Evolutionary conservation across 306 rosid genomes (phyloP).

Genomic region (Rubus idaeus): DNA sequence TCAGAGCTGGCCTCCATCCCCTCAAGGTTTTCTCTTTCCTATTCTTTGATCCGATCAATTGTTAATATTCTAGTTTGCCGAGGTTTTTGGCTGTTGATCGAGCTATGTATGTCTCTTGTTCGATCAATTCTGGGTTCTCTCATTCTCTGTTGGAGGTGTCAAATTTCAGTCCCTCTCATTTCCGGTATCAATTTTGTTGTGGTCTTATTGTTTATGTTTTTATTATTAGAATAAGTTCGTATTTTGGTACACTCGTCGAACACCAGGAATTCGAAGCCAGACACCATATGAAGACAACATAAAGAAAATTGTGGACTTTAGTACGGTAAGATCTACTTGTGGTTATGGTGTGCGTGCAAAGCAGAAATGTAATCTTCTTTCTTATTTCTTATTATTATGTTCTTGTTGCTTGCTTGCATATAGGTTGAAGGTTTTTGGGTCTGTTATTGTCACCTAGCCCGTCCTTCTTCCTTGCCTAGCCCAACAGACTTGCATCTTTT

Average conservation of each 20-base stretch:
- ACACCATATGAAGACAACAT: conserved; percentile 88
- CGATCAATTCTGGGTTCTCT: too few species aligned
- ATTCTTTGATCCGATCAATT: too few species aligned
- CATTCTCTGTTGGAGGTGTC: too few species aligned
- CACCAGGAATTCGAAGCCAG: conserved; percentile 78
- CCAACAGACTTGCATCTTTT: conserved; percentile 96
- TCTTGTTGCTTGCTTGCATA: neutral
- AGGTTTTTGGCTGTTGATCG: too few species aligned
- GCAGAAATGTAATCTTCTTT: too few species aligned
- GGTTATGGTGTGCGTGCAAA: neutral
- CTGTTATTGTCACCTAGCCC: conserved; percentile 82
- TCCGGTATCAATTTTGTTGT: too few species aligned
- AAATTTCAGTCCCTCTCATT: too few species aligned
- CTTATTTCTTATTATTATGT: too few species aligned
- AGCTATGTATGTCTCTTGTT: too few species aligned
- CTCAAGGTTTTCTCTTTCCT: conserved; percentile 35
- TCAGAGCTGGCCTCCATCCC: conserved; percentile 56
- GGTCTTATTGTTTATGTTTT: neutral
- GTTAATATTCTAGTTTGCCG: too few species aligned
- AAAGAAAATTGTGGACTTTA: conserved; percentile 84
- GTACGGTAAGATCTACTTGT: conserved; percentile 54
- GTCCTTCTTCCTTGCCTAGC: conserved; percentile 80
- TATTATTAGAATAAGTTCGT: conserved; percentile 65
- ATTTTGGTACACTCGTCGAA: conserved; percentile 94
- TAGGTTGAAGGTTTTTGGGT: conserved; percentile 97